Base-by-base conservation (phyloP, 192 early-diverging fungal genomes). In the Coemansia sp. region DNA sequence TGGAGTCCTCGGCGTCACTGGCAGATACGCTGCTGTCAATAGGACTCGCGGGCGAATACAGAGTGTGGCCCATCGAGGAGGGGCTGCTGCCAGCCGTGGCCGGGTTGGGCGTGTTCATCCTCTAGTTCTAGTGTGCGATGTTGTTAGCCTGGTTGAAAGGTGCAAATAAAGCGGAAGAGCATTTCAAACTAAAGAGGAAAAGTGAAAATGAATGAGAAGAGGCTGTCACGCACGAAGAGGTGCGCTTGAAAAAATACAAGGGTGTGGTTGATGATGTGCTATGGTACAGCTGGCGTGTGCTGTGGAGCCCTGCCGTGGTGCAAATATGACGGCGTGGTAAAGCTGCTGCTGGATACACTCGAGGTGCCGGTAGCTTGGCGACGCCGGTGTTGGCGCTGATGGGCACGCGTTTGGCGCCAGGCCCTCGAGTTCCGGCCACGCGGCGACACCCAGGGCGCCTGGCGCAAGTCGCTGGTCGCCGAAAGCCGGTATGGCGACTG, bases 361-460 rank as follows among this genome's bases (percentile, higher is more conserved):
- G 43, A 32, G 58, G 33, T 5, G 4, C n/a, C 34, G 18, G 58
- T 17, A 32, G 17, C 18, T n/a, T 22, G 57, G 40, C n/a, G 32
- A 43, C 57, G 57, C 26, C 50, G 52, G 38, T 56, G 67, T 42
- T 66, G 59, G 12, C 37, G 67, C 50, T 66, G 59, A 8, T 37
- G 55, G 17, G 67, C 63, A 18, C 59, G 63, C 69, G 68, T 68
- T 37, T 72, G 65, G 5, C 75, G 68, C 75, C 75, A 78, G 15
- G 69, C 75, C 2, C 75, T 41, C 11, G 75, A 67, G 58, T 68
- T 69, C 12, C 58, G 65, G 55, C 63, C 60, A n/a, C 48, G 62
- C 4, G 44, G 35, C 12, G 44, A 56, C 17, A 79, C 29, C 76
- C 76, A 79, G 10, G 76, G 69, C 29, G 55, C 61, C 59, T 54